These are phyloP conservation scores for Saksenaea vasiformis DNA, from an alignment of 371 early-diverging fungal genomes.

Conservation along the genomic window DNA sequence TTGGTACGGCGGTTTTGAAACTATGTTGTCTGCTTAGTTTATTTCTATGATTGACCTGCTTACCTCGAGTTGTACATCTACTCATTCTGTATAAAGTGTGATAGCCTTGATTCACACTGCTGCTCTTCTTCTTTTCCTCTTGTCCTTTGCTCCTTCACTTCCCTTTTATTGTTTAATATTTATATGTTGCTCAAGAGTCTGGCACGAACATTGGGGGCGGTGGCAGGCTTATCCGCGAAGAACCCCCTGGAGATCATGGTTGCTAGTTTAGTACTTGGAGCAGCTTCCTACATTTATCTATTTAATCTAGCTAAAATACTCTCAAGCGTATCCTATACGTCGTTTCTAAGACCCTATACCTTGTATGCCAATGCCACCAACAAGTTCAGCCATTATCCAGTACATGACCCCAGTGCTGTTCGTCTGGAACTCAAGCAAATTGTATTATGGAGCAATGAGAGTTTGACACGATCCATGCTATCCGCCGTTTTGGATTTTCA, in stretches of 20 bases:
- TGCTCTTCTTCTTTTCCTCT: background rate
- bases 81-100: background rate
- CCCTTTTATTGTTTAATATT: background rate
- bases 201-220: background rate
- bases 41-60: background rate
- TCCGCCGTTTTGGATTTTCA: constrained; percentile 54
- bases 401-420: constrained; percentile 38
- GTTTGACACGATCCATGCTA: constrained; percentile 44
- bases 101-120: background rate
- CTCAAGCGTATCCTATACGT: constrained; percentile 61
- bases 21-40: background rate
- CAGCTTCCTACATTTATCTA: constrained; percentile 76
- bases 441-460: constrained; percentile 30
- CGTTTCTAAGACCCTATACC: constrained; percentile 52
- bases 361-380: constrained; percentile 47
- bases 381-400: constrained; percentile 1
- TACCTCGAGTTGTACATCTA: background rate
- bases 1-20: background rate
- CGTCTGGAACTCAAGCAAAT: constrained; percentile 60
- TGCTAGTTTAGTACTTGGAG: constrained; percentile 70
- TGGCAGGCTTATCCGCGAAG: constrained; percentile 30
- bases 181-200: background rate
- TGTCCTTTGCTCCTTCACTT: background rate
- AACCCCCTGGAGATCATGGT: constrained; percentile 87
- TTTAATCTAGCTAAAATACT: constrained; percentile 75